Conservation (phyloP, 2,329 filamentous ascomycete genomes). For the Acarospora socialis region DNA sequence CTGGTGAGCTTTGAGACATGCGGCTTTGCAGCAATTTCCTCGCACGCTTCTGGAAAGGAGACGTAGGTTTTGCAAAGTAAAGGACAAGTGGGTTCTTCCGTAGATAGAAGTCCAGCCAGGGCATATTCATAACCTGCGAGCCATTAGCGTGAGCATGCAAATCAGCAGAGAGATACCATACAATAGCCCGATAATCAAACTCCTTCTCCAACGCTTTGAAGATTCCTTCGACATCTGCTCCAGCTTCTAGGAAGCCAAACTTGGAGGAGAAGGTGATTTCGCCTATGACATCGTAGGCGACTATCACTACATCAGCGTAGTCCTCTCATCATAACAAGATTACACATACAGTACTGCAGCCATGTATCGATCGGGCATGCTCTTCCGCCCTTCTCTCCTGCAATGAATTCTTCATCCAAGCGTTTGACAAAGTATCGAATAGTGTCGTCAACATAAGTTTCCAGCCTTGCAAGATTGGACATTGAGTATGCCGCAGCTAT, state of each 20-base stretch:
- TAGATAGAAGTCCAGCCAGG: conserved; percentile 23
- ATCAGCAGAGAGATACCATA: neutral
- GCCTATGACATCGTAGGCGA: conserved; percentile 25
- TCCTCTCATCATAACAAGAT: neutral
- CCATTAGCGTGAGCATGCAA: neutral
- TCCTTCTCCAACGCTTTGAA: conserved; percentile 12
- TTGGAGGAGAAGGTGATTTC: no score
- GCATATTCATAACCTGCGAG: conserved; percentile 20
- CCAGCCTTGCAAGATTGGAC: conserved; percentile 5
- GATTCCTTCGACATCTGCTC: no score
- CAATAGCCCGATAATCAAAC: neutral
- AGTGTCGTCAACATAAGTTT: conserved; percentile 27
- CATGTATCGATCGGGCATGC: conserved; percentile 19
- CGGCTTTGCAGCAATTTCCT: no score
- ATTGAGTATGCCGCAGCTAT: conserved; percentile 1
- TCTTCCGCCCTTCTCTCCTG: conserved; percentile 5
- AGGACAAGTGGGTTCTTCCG: conserved; percentile 22
- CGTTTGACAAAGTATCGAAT: conserved; percentile 17
- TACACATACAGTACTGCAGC: conserved; percentile 22
- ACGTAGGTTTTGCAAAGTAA: no score
- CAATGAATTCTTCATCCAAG: conserved; percentile 17
- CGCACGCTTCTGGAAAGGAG: no score
- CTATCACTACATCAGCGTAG: no score
- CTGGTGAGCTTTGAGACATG: no score
- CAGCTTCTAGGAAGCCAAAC: no score